Evolutionary conservation across 1,139 yeast species (phyloP).

Genomic region (Kodamaea fungicola): DNA sequence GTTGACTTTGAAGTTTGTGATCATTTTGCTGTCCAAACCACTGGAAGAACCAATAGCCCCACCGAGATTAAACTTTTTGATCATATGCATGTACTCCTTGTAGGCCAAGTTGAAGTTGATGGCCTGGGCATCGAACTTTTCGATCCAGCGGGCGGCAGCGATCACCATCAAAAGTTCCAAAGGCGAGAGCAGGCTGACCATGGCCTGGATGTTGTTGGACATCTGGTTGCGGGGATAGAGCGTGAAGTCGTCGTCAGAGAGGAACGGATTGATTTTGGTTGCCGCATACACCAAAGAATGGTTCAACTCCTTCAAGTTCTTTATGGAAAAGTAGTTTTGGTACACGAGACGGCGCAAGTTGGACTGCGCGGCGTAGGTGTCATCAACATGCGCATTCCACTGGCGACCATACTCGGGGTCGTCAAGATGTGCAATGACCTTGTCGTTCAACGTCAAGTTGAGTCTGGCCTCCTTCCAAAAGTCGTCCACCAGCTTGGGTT

Average conservation of each 20-base stretch:
- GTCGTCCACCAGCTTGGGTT: conserved; percentile 41
- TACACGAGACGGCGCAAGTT: conserved; percentile 23
- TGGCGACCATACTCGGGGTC: conserved; percentile 23
- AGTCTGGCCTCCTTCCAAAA: conserved; percentile 37
- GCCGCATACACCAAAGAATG: conserved; percentile 49
- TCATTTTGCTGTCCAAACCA: conserved; percentile 27
- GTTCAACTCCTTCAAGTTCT: conserved; percentile 56
- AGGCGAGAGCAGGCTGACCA: conserved; percentile 53
- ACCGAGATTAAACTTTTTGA: conserved; percentile 44
- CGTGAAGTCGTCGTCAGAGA: conserved; percentile 29
- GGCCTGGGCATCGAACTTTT: conserved; percentile 53
- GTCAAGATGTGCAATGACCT: conserved; percentile 13
- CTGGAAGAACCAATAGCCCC: conserved; percentile 22
- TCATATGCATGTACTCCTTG: conserved; percentile 66
- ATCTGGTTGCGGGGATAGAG: conserved; percentile 18
- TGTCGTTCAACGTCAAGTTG: conserved; percentile 23
- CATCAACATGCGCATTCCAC: conserved; percentile 54
- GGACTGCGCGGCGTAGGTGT: conserved; percentile 12
- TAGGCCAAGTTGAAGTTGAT: conserved; percentile 75
- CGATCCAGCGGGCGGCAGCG: conserved; percentile 68
- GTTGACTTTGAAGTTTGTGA: conserved; percentile 34
- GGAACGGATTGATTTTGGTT: conserved; percentile 34
- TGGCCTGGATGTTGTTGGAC: conserved; percentile 24
- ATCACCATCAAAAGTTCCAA: conserved; percentile 67
- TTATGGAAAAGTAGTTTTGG: conserved; percentile 55